Evolutionary conservation across 2,329 filamentous ascomycete species (phyloP).

Genomic region (Paecilomyces dactylethromorphus): DNA sequence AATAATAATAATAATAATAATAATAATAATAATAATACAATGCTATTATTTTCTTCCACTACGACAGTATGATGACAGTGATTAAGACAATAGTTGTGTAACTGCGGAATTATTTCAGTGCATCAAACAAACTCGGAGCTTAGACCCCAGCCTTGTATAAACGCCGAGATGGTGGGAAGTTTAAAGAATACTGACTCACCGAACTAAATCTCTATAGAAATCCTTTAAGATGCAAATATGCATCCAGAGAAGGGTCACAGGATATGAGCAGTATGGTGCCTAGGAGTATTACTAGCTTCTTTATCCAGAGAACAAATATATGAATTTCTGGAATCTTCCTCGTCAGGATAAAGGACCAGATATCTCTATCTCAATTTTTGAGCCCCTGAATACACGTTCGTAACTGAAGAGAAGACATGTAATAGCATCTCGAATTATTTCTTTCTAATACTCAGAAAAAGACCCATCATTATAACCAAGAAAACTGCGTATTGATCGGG

Average conservation of each 20-base stretch:
- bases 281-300: neutral
- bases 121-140: neutral
- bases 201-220: neutral
- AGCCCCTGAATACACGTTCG: neutral
- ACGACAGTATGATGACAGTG: neutral
- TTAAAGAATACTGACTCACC: neutral
- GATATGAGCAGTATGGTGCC: neutral
- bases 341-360: neutral
- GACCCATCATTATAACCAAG: no score
- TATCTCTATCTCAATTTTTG: neutral
- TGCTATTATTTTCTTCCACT: neutral
- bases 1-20: neutral
- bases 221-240: neutral
- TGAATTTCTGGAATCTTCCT: neutral
- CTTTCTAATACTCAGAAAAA: no score
- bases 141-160: neutral
- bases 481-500: no score
- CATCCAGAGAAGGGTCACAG: neutral
- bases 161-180: neutral
- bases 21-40: neutral
- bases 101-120: no score
- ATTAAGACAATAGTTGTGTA: neutral
- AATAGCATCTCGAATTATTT: no score
- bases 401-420: neutral
- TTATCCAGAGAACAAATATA: neutral